Base-by-base conservation (phyloP, 164 flowering plant species). In the Aristolochia californica region DNA sequence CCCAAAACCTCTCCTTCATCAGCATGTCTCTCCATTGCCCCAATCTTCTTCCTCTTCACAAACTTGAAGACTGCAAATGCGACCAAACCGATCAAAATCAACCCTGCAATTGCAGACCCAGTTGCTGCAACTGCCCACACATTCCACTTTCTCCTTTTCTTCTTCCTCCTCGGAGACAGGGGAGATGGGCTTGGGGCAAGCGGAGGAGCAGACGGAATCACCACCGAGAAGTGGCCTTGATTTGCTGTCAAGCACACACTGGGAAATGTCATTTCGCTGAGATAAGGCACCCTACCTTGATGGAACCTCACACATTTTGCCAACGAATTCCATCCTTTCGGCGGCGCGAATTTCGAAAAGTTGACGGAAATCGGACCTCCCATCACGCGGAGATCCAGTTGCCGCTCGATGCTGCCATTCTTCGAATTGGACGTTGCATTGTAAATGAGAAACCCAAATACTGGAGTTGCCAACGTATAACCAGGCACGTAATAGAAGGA, bases 1-100 rank as follows among this genome's bases (percentile, higher is more conserved):
- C 75, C 80, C 53, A 88, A 67, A 44, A 72, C 63, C 53, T 72
- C 89, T 1, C 79, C 80, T 27, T 68, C 75, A 26, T 81, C 78
- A 43, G 85, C 70, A 59, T 74, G 65, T 38, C 25, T 81, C 62
- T 82, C 91, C 88, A 83, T 76, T 40, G 67, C 58, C 53, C 47
- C 61, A 0, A 73, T 66, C 60, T 45, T 78, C 71, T 60, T 84
- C 68, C 15, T 65, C 63, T 62, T 71, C 62, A 67, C 66, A 28
- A 67, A 14, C 43, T 48, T 76, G 26, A 27, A 57, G 9, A 68
- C 40, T 2, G 58, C 43, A 9, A 66, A 2, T 26, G 58, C 77
- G 25, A 71, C 52, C 67, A 78, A 55, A 24, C 58, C 74, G 60
- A 74, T 2, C 61, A 74, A 21, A 25, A 70, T 45, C 63, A 82